Evolutionary conservation across 176 grass and related monocot genomes (phyloP).

Genomic region (Zoysia pacifica): DNA sequence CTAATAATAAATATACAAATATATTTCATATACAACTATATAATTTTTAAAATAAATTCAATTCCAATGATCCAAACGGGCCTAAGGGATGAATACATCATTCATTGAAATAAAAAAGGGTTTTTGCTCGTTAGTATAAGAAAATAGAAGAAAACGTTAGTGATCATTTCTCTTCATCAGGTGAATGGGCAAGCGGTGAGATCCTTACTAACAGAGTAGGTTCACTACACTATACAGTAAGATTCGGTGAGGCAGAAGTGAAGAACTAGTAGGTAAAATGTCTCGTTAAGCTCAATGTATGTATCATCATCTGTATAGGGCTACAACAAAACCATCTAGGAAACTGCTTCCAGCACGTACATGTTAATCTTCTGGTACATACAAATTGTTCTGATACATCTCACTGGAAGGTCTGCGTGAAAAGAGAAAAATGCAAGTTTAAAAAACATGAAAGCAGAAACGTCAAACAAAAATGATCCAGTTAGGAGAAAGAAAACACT

Average conservation of each 20-base stretch:
- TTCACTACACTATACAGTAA: background rate
- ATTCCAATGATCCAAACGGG: no score
- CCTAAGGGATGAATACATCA: no score
- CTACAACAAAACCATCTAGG: constrained; percentile 33
- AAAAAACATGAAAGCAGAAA: background rate
- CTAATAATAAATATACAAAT: no score
- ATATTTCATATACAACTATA: no score
- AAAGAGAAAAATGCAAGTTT: background rate
- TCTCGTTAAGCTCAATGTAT: constrained; percentile 17
- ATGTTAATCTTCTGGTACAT: constrained; percentile 22
- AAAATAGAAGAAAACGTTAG: no score
- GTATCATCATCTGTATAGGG: constrained; percentile 15
- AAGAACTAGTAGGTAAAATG: background rate
- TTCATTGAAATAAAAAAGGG: no score
- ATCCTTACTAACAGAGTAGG: no score
- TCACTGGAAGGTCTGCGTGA: constrained; percentile 28
- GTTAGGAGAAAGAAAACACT: background rate
- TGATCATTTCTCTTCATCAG: no score
- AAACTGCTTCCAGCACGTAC: constrained; percentile 32
- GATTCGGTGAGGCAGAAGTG: background rate
- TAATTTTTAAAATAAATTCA: no score
- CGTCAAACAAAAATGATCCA: background rate
- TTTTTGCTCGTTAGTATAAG: no score
- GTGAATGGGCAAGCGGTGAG: no score
- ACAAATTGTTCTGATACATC: background rate